Evolutionary conservation across 2,329 filamentous ascomycete species (phyloP).

Genomic region (Annulohypoxylon truncatum): DNA sequence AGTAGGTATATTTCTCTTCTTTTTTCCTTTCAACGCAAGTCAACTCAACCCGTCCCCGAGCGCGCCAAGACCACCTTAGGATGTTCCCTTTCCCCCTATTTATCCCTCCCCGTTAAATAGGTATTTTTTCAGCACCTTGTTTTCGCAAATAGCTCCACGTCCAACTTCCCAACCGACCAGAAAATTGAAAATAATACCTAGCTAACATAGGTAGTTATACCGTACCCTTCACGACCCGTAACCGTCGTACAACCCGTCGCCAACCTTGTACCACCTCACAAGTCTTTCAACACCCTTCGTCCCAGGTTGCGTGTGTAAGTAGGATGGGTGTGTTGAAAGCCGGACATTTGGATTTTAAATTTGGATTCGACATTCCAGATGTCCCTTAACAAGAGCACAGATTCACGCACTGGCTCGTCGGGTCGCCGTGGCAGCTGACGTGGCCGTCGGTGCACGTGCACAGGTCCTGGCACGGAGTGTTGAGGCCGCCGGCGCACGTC

Average conservation of each 20-base stretch:
- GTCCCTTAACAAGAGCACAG: slow-evolving; percentile 42
- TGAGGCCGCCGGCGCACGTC: slow-evolving; percentile 33
- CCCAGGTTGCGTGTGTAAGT: too few species aligned
- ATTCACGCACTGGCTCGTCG: slow-evolving; percentile 40
- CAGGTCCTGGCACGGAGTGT: slow-evolving; percentile 36
- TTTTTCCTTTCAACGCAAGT: background rate
- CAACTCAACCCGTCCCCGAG: background rate
- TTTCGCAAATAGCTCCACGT: background rate
- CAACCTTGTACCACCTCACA: background rate
- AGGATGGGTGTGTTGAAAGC: too few species aligned
- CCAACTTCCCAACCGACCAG: background rate
- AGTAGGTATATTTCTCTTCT: background rate
- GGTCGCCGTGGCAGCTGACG: slow-evolving; percentile 44
- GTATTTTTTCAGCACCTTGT: background rate
- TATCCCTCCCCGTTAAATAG: too few species aligned
- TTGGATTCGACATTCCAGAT: too few species aligned
- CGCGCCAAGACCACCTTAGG: too few species aligned
- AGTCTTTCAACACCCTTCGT: too few species aligned
- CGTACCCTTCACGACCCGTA: background rate
- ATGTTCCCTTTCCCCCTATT: too few species aligned
- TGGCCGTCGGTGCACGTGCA: slow-evolving; percentile 35
- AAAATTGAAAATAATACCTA: background rate
- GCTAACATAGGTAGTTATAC: too few species aligned
- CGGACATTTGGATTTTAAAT: too few species aligned
- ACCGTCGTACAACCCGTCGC: background rate